A percentile compares a stretch with the other conserved stretches of the same genome.
phyloP scores from a whole-genome alignment of 805 yeast genomes.

The Cyberlindnera amylophila region DNA sequence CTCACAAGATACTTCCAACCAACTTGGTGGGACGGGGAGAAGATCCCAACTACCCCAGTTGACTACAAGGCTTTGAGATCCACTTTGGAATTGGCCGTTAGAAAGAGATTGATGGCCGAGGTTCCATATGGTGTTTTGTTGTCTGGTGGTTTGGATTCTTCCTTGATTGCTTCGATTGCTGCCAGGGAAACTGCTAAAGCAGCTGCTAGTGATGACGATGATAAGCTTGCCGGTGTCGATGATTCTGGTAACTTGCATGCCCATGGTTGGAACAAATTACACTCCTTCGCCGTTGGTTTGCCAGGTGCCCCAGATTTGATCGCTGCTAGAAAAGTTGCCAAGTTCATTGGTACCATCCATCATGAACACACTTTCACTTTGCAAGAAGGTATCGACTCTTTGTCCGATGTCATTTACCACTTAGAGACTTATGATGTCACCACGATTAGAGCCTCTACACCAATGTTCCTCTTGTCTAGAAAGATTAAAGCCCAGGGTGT shows the following conservation, averaged over 20 bases:
- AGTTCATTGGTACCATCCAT: constrained; percentile 91
- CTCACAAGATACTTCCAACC: constrained; percentile 88
- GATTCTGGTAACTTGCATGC: constrained; percentile 78
- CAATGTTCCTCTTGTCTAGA: constrained; percentile 94
- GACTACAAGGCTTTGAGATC: constrained; percentile 73
- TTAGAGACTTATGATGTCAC: constrained; percentile 98
- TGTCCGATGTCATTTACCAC: constrained; percentile 90
- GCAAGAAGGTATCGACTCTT: constrained; percentile 94
- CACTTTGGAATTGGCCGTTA: constrained; percentile 86
- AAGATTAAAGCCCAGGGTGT: constrained; percentile 99
- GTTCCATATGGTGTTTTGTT: constrained; percentile 97
- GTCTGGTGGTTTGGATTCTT: constrained; percentile 97
- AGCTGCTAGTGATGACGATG: constrained; percentile 38
- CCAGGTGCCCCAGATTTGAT: constrained; percentile 97
- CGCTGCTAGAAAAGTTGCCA: constrained; percentile 96
- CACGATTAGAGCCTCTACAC: constrained; percentile 98
- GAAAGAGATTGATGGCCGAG: constrained; percentile 99
- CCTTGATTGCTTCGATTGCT: constrained; percentile 94
- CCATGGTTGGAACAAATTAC: constrained; percentile 76
- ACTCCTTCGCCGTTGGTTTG: constrained; percentile 95
- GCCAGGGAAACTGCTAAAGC: constrained; percentile 92
- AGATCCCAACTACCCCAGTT: constrained; percentile 71
- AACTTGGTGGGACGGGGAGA: constrained; percentile 85
- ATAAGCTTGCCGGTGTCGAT: constrained; percentile 88
- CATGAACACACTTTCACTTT: constrained; percentile 97